A percentile compares a stretch with the other conserved stretches of the same genome.
Evolutionary conservation across 306 rosid genomes (phyloP).

Genomic region (Medicago lupulina): DNA sequence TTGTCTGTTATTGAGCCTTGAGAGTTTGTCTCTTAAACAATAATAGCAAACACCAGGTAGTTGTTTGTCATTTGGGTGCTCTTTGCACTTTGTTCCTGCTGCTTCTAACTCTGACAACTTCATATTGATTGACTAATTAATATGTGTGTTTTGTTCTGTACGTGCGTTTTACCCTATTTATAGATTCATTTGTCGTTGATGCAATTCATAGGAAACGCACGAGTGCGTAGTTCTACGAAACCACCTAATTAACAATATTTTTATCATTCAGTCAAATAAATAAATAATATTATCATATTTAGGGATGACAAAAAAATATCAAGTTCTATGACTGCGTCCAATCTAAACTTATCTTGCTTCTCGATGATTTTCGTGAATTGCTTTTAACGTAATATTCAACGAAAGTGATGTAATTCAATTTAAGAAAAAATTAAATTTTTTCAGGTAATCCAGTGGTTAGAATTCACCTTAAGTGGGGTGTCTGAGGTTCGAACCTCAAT

Average conservation of each 20-base stretch:
- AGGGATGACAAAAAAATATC: background rate
- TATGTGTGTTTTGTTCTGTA: background rate
- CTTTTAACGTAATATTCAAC: background rate
- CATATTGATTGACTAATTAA: conserved; percentile 43
- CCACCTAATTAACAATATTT: background rate
- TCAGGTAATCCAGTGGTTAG: too few species aligned
- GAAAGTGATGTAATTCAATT: background rate
- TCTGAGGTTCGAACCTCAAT: too few species aligned
- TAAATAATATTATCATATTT: background rate
- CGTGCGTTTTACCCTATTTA: conserved; percentile 25
- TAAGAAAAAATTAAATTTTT: too few species aligned
- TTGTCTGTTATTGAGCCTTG: conserved; percentile 48
- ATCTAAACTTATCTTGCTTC: conserved; percentile 31
- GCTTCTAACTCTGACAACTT: conserved; percentile 52
- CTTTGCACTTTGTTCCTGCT: conserved; percentile 48
- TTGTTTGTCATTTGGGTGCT: conserved; percentile 52
- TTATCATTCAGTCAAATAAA: background rate
- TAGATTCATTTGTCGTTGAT: conserved; percentile 25
- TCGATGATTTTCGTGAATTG: background rate
- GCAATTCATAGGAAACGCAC: conserved; percentile 28
- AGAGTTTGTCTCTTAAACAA: conserved; percentile 65
- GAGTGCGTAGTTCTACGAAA: conserved; percentile 29
- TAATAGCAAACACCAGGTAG: conserved; percentile 63
- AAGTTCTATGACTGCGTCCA: conserved; percentile 43
- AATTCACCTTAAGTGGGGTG: too few species aligned